These are phyloP conservation scores for Cystofilobasidium macerans DNA, from an alignment of 768 basidiomycete genomes.

Conservation along the genomic window DNA sequence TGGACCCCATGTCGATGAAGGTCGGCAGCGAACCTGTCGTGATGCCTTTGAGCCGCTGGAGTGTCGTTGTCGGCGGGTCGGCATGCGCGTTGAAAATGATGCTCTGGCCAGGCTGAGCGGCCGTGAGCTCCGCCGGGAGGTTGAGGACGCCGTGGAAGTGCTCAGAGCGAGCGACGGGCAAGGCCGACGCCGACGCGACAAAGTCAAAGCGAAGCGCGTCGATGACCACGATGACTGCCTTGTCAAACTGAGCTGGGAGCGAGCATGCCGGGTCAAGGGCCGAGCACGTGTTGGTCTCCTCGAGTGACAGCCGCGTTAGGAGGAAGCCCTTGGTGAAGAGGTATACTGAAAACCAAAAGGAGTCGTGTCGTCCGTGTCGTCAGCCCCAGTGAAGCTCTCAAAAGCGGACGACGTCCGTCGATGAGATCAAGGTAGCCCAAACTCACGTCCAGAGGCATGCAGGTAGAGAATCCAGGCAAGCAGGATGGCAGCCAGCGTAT, in stretches of 20 bases:
- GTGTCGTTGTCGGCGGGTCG: constrained; percentile 88
- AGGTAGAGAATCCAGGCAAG: constrained; percentile 17
- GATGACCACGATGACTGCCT: constrained; percentile 74
- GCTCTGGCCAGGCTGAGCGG: constrained; percentile 54
- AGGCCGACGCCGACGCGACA: constrained; percentile 54
- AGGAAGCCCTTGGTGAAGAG: constrained; percentile 89
- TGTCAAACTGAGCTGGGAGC: constrained; percentile 56
- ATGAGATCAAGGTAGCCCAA: background rate
- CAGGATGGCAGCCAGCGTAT: constrained; percentile 16
- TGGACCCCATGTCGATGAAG: constrained; percentile 85
- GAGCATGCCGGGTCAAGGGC: constrained; percentile 30
- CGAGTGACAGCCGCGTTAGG: constrained; percentile 60
- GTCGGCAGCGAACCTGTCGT: constrained; percentile 93
- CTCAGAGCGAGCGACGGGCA: constrained; percentile 35
- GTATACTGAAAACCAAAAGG: constrained; percentile 59
- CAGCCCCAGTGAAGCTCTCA: no score
- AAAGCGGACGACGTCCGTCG: no score
- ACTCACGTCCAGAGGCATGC: constrained; percentile 19
- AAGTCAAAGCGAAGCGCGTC: constrained; percentile 94
- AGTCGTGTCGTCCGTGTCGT: no score
- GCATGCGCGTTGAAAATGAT: constrained; percentile 81
- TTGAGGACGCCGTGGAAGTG: constrained; percentile 74
- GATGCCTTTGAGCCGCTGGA: constrained; percentile 87
- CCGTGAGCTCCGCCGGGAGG: constrained; percentile 62
- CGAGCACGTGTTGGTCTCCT: constrained; percentile 44